Evolutionary conservation across 768 basidiomycete genomes (phyloP), one percentile per base, ranked within the genome.

Genomic region (Leccinellum rugosiceps): DNA sequence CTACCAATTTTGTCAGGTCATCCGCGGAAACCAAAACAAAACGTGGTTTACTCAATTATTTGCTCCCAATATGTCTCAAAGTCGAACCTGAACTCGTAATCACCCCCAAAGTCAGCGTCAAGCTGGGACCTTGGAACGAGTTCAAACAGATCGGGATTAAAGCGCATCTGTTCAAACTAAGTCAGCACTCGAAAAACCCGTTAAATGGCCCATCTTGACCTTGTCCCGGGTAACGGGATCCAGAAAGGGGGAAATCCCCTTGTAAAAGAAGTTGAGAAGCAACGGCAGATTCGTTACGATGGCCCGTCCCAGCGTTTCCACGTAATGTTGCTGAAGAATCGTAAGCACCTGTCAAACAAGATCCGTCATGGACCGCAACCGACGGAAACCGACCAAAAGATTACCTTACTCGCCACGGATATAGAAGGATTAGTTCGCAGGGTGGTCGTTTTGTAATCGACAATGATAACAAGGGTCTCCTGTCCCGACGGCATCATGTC

Each of bases 161-260:
- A 94, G 23, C 87, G 84, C 86, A 94, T 91, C 88, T 91, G 44
- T 10, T 46, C 41, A 8, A 17, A 30, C 23, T 45, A 7, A 52
- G 60, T 59, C 32, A 53, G 6, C 19, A 15, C 25, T 34, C 54
- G 32, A 25, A 41, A 43, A 31, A 15, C 30, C n/a, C 23, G 31
- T 25, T 6, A 15, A 25, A 31, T 2, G 35, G 7, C 0, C 17
- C n/a, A 28, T 31, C 44, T 8, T 38, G 25, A 88, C 89, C 84
- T 94, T 95, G 66, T 93, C 91, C 45, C 90, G 79, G 0, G 93
- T 94, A 30, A 93, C 84, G 6, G 93, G 92, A 67, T 95, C 92
- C 50, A 95, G 69, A 76, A 94, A 92, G 0, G 92, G 92, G 9
- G 86, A 75, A 61, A 95, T 92, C 44, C 86, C 90, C 65, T 88